Evolutionary conservation across 805 yeast species (phyloP).

Genomic region (Saturnispora sekii): DNA sequence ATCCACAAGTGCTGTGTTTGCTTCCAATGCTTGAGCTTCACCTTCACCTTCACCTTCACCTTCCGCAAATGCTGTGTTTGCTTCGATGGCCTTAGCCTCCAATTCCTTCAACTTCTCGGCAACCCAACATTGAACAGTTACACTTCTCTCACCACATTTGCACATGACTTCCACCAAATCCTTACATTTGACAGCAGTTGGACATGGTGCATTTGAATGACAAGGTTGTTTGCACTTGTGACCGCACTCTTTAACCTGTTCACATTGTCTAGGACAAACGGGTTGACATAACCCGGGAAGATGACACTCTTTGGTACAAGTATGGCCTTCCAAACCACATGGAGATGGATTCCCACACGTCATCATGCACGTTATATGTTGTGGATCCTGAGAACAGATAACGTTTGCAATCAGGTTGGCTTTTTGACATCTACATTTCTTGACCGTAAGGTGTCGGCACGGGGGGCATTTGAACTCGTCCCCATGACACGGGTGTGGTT

Average conservation of each 20-base stretch:
- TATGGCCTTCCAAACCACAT: constrained; percentile 36
- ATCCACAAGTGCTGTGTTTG: background rate
- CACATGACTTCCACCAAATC: constrained; percentile 46
- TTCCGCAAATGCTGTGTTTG: background rate
- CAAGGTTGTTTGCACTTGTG: constrained; percentile 59
- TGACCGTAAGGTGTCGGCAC: constrained; percentile 43
- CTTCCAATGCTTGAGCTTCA: background rate
- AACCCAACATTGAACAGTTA: constrained; percentile 42
- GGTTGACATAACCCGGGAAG: constrained; percentile 45
- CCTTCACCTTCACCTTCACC: background rate
- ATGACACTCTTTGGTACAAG: constrained; percentile 49
- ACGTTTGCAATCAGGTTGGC: constrained; percentile 41
- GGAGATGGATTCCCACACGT: constrained; percentile 44
- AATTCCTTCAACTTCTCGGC: constrained; percentile 13
- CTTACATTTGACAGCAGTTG: constrained; percentile 42
- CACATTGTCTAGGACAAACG: constrained; percentile 54
- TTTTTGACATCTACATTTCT: constrained; percentile 25
- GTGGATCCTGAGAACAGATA: constrained; percentile 52
- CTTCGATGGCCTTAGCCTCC: background rate
- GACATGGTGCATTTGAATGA: constrained; percentile 44
- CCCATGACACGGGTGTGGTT: constrained; percentile 70
- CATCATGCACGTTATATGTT: constrained; percentile 53
- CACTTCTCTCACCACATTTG: constrained; percentile 49
- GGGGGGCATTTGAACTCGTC: constrained; percentile 58
- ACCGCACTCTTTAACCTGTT: constrained; percentile 48